A percentile compares a stretch with the other conserved stretches of the same genome.
Evolutionary conservation across 805 yeast species (phyloP).

Genomic region (Kockiozyma suomiensis): DNA sequence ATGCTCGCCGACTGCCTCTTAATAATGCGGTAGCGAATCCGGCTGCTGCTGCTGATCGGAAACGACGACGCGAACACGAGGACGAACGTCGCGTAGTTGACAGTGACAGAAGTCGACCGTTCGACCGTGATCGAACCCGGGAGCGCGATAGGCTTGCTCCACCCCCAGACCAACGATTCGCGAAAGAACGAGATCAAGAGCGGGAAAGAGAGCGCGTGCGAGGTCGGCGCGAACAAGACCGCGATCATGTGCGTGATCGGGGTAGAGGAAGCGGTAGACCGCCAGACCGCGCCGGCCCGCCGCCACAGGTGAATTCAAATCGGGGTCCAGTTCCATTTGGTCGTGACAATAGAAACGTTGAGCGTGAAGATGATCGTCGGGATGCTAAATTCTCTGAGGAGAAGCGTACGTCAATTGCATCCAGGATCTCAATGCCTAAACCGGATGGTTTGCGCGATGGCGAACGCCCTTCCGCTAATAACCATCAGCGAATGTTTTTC

Average conservation of each 20-base stretch:
- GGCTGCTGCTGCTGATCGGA: not conserved
- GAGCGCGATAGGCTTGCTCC: too few relatives aligned
- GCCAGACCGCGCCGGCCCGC: too few relatives aligned
- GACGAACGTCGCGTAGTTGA: conserved; percentile 11
- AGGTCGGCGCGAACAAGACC: conserved; percentile 12
- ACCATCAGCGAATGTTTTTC: not conserved
- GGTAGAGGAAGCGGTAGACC: too few relatives aligned
- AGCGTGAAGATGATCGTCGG: not conserved
- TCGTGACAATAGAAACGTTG: not conserved
- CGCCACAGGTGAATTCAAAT: too few relatives aligned
- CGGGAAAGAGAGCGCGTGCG: not conserved
- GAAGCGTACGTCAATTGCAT: not conserved
- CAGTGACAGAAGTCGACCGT: not conserved
- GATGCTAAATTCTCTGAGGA: not conserved
- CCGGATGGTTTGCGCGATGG: not conserved
- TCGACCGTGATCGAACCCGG: not conserved
- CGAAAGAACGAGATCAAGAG: not conserved
- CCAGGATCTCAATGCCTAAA: not conserved
- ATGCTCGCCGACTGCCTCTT: not conserved
- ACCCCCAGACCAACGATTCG: not conserved
- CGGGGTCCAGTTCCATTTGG: too few relatives aligned
- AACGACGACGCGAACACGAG: conserved; percentile 13
- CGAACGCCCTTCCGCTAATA: not conserved
- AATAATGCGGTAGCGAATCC: not conserved
- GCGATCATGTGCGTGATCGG: conserved; percentile 19